These are phyloP conservation scores for Scheffersomyces coipomensis DNA, from an alignment of 805 yeast species.

Conservation along the genomic window DNA sequence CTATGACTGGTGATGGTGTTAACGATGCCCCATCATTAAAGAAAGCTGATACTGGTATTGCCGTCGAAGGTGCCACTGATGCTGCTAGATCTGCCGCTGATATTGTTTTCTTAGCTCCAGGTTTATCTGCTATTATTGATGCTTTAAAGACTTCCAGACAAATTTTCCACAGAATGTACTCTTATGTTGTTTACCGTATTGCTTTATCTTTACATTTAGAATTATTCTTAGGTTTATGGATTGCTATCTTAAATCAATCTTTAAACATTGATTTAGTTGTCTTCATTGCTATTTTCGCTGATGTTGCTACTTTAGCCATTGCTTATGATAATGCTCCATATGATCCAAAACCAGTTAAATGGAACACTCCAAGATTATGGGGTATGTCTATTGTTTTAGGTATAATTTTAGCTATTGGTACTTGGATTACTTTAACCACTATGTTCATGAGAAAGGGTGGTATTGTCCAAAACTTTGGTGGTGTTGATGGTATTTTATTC, in stretches of 20 bases:
- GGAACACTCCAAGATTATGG: slow-evolving; percentile 97
- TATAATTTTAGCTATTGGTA: slow-evolving; percentile 80
- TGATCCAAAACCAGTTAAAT: slow-evolving; percentile 89
- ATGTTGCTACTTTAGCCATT: slow-evolving; percentile 95
- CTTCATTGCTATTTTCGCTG: slow-evolving; percentile 96
- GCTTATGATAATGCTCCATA: slow-evolving; percentile 97
- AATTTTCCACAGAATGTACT: slow-evolving; percentile 98
- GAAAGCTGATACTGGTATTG: slow-evolving; percentile 92
- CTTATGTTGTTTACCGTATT: slow-evolving; percentile 97
- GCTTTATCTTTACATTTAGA: slow-evolving; percentile 94
- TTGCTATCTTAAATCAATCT: slow-evolving; percentile 86
- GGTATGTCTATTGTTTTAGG: slow-evolving; percentile 92
- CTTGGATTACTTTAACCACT: slow-evolving; percentile 93
- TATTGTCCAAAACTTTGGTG: slow-evolving; percentile 95
- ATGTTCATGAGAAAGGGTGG: slow-evolving; percentile 90
- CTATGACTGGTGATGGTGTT: slow-evolving; percentile 99
- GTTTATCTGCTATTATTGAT: slow-evolving; percentile 92
- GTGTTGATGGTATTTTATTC: slow-evolving; percentile 89
- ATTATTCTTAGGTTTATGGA: slow-evolving; percentile 93
- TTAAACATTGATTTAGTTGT: slow-evolving; percentile 89
- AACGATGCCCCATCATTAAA: slow-evolving; percentile 97
- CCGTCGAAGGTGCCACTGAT: slow-evolving; percentile 97
- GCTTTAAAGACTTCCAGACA: slow-evolving; percentile 91
- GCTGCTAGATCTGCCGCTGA: slow-evolving; percentile 97
- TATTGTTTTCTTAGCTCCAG: slow-evolving; percentile 91